phyloP scores from a whole-genome alignment of 2,329 filamentous ascomycete species.

The Lecanosticta acicola region DNA sequence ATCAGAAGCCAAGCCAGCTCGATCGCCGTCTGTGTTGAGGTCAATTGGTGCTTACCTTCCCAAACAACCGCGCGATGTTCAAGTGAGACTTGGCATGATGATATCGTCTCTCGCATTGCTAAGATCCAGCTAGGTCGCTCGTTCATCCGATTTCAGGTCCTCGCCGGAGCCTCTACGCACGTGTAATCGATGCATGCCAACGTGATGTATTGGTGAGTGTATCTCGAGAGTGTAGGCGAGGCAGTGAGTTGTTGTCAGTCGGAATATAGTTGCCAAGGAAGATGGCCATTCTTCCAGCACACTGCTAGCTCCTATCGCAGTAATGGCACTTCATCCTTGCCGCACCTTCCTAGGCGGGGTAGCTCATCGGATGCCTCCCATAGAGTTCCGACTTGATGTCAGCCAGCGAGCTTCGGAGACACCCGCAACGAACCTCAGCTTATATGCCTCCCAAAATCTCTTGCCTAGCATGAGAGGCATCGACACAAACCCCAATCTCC shows the following conservation, averaged over 20 bases:
- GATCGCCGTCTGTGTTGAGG: neutral
- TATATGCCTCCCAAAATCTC: neutral
- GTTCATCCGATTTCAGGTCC: neutral
- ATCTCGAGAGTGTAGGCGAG: no score
- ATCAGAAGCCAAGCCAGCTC: neutral
- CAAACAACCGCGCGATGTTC: neutral
- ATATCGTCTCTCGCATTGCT: neutral
- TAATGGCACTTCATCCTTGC: neutral
- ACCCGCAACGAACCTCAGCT: neutral
- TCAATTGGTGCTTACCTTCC: neutral
- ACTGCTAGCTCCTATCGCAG: no score
- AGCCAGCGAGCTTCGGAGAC: neutral
- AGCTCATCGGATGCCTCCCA: neutral
- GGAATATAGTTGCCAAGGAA: no score
- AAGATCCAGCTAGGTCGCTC: neutral
- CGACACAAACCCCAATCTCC: constrained; percentile 3
- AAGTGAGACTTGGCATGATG: neutral
- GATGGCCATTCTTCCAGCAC: no score
- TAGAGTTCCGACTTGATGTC: neutral
- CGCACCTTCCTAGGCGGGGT: neutral
- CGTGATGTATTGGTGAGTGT: neutral
- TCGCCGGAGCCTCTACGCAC: neutral
- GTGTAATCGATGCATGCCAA: neutral
- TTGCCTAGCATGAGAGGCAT: constrained; percentile 1
- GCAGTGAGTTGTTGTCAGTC: neutral